phyloP scores from a whole-genome alignment of 116 monocot genomes.

The Cymodocea nodosa region DNA sequence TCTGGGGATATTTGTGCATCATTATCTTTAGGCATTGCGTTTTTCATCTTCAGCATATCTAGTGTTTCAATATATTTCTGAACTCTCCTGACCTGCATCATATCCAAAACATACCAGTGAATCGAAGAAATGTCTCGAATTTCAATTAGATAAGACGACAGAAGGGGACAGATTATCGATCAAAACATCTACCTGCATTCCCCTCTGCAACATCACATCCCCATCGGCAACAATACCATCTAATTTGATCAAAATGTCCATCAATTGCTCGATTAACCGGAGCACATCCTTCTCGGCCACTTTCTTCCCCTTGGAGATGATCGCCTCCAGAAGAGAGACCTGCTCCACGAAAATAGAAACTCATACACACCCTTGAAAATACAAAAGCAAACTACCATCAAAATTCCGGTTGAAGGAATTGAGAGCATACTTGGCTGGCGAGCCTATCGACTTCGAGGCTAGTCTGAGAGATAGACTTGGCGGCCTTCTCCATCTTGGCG shows the following conservation, averaged over 20 bases:
- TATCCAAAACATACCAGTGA: neutral
- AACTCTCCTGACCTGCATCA: conserved; percentile 64
- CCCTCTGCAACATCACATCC: conserved; percentile 54
- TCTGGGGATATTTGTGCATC: conserved; percentile 1
- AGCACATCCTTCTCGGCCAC: conserved; percentile 59
- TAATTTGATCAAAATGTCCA: conserved; percentile 74
- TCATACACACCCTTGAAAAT: neutral
- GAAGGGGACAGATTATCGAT: neutral
- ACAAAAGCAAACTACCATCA: neutral
- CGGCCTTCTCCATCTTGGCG: conserved; percentile 49
- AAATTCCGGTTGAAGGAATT: neutral
- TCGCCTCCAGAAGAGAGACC: conserved; percentile 58
- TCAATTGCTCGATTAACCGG: conserved; percentile 61
- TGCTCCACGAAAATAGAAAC: conserved; percentile 3
- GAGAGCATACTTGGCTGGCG: conserved; percentile 38
- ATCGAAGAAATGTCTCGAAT: neutral
- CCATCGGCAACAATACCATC: conserved; percentile 59
- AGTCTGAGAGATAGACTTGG: conserved; percentile 42
- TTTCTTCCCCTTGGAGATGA: conserved; percentile 57
- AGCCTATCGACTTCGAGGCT: conserved; percentile 54
- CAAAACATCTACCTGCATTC: conserved; percentile 45
- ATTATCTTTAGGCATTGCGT: conserved; percentile 19
- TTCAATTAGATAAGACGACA: neutral
- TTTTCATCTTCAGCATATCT: conserved; percentile 70
- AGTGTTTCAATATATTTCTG: conserved; percentile 85